These are phyloP conservation scores for Coprinopsis sp. DNA, from an alignment of 768 basidiomycete species.

Conservation along the genomic window DNA sequence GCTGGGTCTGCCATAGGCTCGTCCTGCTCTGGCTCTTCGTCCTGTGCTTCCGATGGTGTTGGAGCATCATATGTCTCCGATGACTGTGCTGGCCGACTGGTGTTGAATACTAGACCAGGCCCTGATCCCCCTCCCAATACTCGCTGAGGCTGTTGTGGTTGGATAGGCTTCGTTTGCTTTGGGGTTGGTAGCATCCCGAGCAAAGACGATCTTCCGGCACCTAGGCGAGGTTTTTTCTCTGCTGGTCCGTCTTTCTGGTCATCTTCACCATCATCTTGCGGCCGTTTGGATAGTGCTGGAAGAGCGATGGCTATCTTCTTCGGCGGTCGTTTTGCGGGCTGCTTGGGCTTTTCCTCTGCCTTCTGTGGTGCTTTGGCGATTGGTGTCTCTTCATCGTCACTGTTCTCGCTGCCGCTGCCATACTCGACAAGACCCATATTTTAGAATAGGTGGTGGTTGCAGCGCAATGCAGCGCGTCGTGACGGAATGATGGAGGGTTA, in stretches of 20 bases:
- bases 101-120: conserved; percentile 57
- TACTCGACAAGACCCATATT: conserved; percentile 72
- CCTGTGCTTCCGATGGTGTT: too few species aligned
- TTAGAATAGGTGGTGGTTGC: background rate
- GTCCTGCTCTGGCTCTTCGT: conserved; percentile 24
- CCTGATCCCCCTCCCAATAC: conserved; percentile 63
- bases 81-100: conserved; percentile 14
- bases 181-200: conserved; percentile 75
- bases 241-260: conserved; percentile 42
- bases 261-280: conserved; percentile 31
- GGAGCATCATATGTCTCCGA: conserved; percentile 8
- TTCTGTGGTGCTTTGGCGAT: conserved; percentile 11
- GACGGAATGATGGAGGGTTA: background rate
- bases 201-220: conserved; percentile 60
- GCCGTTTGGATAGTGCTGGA: conserved; percentile 34
- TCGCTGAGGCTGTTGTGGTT: conserved; percentile 40
- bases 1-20: conserved; percentile 14
- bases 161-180: conserved; percentile 48
- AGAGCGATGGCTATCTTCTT: conserved; percentile 63
- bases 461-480: background rate
- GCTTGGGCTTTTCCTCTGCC: conserved; percentile 15
- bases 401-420: conserved; percentile 61
- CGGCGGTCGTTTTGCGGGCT: conserved; percentile 35
- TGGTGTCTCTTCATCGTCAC: conserved; percentile 25
- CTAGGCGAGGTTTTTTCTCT: conserved; percentile 54